These are phyloP conservation scores for Licmophora abbreviata DNA, from an alignment of 108 stramenopile genomes.

Conservation along the genomic window DNA sequence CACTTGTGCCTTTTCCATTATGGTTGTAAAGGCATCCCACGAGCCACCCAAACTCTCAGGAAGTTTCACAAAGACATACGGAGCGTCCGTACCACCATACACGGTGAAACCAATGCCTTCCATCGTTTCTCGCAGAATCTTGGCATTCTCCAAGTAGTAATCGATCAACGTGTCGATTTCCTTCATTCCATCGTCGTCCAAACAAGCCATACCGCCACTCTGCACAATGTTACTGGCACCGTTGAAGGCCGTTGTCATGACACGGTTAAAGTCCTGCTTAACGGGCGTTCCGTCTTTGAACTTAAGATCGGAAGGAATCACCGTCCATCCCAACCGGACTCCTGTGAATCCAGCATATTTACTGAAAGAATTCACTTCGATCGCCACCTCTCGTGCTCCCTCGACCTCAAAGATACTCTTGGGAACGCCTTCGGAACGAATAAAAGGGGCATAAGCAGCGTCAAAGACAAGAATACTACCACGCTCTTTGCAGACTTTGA, in stretches of 20 bases:
- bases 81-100: slow-evolving; percentile 90
- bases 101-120: slow-evolving; percentile 80
- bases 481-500: slow-evolving; percentile 87
- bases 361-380: slow-evolving; percentile 89
- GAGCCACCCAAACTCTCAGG: slow-evolving; percentile 74
- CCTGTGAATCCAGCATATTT: slow-evolving; percentile 98
- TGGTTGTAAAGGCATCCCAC: slow-evolving; percentile 91
- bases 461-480: slow-evolving; percentile 92
- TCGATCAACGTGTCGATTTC: slow-evolving; percentile 93
- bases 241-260: slow-evolving; percentile 97
- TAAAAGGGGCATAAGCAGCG: slow-evolving; percentile 97
- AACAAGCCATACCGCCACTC: slow-evolving; percentile 88
- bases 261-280: slow-evolving; percentile 90
- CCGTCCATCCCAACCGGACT: slow-evolving; percentile 96
- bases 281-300: slow-evolving; percentile 86
- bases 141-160: slow-evolving; percentile 96
- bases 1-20: slow-evolving; percentile 94
- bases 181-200: slow-evolving; percentile 86
- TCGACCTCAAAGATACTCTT: slow-evolving; percentile 96
- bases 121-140: slow-evolving; percentile 76
- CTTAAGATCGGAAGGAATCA: slow-evolving; percentile 82
- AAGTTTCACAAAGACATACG: slow-evolving; percentile 91
- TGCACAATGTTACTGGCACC: slow-evolving; percentile 97
- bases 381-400: slow-evolving; percentile 88
- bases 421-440: slow-evolving; percentile 85